Percentiles rank a stretch among this genome's conserved stretches.
Evolutionary conservation across 2,329 filamentous ascomycete genomes (phyloP).

Genomic region (Cephalotrichum gorgonifer): DNA sequence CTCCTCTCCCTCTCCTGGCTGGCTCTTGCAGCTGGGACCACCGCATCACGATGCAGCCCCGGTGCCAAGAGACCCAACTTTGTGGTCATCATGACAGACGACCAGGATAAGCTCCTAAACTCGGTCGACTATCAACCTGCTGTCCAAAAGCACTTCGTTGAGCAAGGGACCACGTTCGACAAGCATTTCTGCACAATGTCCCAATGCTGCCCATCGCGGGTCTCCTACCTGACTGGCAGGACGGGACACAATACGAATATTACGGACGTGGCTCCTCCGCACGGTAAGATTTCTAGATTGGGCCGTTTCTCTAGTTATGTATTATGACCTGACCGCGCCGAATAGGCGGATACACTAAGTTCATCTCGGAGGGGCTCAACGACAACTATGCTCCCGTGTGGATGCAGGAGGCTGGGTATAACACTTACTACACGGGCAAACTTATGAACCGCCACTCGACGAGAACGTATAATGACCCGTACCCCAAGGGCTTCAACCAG

Average conservation of each 20-base stretch:
- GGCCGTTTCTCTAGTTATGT: slow-evolving; percentile 23
- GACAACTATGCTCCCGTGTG: slow-evolving; percentile 59
- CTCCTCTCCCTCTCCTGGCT: not conserved
- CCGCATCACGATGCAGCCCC: not conserved
- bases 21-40: not conserved
- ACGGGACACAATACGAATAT: slow-evolving; percentile 63
- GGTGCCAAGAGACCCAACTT: slow-evolving; percentile 30
- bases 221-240: slow-evolving; percentile 54
- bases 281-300: slow-evolving; percentile 20
- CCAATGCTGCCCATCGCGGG: slow-evolving; percentile 47
- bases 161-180: slow-evolving; percentile 41
- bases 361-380: slow-evolving; percentile 54
- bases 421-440: slow-evolving; percentile 66
- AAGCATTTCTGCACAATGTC: slow-evolving; percentile 49
- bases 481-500: slow-evolving; percentile 47
- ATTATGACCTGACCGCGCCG: slow-evolving; percentile 5
- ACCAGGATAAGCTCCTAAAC: slow-evolving; percentile 47
- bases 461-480: slow-evolving; percentile 49
- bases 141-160: slow-evolving; percentile 37
- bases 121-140: slow-evolving; percentile 44
- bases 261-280: slow-evolving; percentile 41
- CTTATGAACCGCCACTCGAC: slow-evolving; percentile 56
- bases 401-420: slow-evolving; percentile 59
- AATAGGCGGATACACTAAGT: slow-evolving; percentile 49
- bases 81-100: slow-evolving; percentile 51